phyloP scores from a whole-genome alignment of 1,139 yeast genomes.

The Saccharomycopsis hybrid region DNA sequence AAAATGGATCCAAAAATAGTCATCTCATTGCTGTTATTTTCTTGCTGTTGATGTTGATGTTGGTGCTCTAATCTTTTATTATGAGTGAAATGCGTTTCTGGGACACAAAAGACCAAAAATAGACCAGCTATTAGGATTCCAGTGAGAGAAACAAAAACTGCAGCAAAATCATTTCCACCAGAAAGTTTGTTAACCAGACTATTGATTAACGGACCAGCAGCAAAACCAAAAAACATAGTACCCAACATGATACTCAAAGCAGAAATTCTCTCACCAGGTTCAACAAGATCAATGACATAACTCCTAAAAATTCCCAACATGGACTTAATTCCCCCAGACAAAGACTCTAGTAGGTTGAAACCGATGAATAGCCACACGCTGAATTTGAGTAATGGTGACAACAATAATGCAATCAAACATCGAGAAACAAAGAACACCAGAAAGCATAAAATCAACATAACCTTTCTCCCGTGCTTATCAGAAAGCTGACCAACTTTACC shows the following conservation, averaged over 20 bases:
- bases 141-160: neutral
- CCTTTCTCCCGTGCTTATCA: slow-evolving; percentile 57
- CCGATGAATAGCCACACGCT: slow-evolving; percentile 35
- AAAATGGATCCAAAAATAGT: slow-evolving; percentile 17
- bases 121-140: neutral
- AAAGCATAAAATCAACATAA: slow-evolving; percentile 10
- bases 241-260: slow-evolving; percentile 54
- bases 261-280: slow-evolving; percentile 46
- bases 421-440: neutral
- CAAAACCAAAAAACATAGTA: slow-evolving; percentile 51
- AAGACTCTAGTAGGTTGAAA: slow-evolving; percentile 39
- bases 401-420: slow-evolving; percentile 1
- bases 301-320: slow-evolving; percentile 49
- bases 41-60: neutral
- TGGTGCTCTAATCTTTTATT: neutral
- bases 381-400: slow-evolving; percentile 22
- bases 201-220: slow-evolving; percentile 51
- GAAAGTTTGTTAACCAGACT: slow-evolving; percentile 7
- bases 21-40: neutral
- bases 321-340: slow-evolving; percentile 51
- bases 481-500: slow-evolving; percentile 48
- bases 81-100: slow-evolving; percentile 14
- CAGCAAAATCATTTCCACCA: slow-evolving; percentile 6
- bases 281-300: slow-evolving; percentile 60
- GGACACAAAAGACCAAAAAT: slow-evolving; percentile 5